Base-by-base conservation (phyloP, 495 filamentous ascomycete genomes). In the Daldinia loculata region DNA sequence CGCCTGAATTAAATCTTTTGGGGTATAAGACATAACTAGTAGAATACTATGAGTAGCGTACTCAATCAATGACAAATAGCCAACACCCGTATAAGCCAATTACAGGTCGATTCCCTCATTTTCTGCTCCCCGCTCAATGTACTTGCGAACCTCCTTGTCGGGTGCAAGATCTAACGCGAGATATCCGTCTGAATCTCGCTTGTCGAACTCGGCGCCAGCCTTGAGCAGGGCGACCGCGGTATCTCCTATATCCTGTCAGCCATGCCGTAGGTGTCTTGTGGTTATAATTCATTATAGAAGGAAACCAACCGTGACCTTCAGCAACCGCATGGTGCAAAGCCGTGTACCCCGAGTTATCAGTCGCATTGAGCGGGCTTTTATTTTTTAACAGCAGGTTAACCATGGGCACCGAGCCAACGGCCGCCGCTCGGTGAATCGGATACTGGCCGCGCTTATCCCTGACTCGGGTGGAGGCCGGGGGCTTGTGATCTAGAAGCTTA, bases 301-400 rank as follows among this genome's bases (percentile, higher is more conserved):
- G n/a, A 8, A 48, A 63, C 58, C 2, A 30, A 86, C 85, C 95
- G 78, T 97, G 94, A 0, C 95, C 95, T 78, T 99, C 95, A 0
- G 93, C 91, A 66, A 98, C 86, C 2, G 92, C 95, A 81, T 99
- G 96, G 79, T 99, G 95, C 75, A 99, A 80, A 14, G 94, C 89
- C 36, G 96, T 98, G 63, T 91, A 84, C 1, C 95, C 94, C 61
- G 92, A 88, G 9, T 82, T 81, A 81, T 99, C 95, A n/a, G 89
- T 90, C 15, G 94, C 90, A 76, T 97, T 94, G 7, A 98, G 74
- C 1, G 96, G 93, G 66, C 92, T 95, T 60, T 87, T 87, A 66
- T 92, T 84, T 69, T 93, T 89, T 9, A 99, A 79, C 29, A 99
- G 81, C 38, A 94, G 73, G 69, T 92, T 91, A 39, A 97, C 83